Percentiles rank a stretch among this genome's conserved stretches.
Evolutionary conservation across 2,329 filamentous ascomycete species (phyloP).

Genomic region (Alternaria triticimaculans): DNA sequence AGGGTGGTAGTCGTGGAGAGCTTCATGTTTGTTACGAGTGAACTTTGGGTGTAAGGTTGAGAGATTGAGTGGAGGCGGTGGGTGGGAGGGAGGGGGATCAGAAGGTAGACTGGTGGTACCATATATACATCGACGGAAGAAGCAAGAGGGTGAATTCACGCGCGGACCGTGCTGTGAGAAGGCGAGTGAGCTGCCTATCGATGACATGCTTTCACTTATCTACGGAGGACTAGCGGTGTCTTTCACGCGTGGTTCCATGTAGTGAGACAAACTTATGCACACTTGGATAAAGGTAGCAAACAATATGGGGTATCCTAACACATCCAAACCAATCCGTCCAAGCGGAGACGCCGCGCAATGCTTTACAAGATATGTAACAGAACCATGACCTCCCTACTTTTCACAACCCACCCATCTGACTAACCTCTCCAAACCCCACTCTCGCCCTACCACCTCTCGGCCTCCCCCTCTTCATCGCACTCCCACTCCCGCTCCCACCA

Average conservation of each 20-base stretch:
- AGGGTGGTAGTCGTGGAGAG: background rate
- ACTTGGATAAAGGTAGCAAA: background rate
- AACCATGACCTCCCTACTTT: no score
- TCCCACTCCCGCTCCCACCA: background rate
- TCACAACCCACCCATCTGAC: constrained; percentile 6
- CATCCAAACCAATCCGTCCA: background rate
- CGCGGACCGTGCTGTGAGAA: background rate
- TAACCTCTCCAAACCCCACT: constrained; percentile 12
- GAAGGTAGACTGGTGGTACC: background rate
- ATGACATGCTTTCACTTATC: background rate
- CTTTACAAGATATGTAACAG: background rate
- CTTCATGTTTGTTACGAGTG: background rate
- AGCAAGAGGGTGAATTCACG: background rate
- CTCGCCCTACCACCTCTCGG: background rate
- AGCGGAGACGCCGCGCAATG: background rate
- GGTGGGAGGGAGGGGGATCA: background rate
- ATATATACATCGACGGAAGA: background rate
- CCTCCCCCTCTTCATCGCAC: background rate
- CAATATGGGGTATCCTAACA: constrained; percentile 6
- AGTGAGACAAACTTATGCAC: background rate
- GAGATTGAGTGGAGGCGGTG: background rate
- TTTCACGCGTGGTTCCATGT: background rate
- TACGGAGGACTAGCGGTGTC: background rate
- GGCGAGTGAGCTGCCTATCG: background rate
- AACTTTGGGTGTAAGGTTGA: background rate